These are phyloP conservation scores for Digitaria exilis DNA, from an alignment of 202 grass and related monocot species.

Conservation along the genomic window DNA sequence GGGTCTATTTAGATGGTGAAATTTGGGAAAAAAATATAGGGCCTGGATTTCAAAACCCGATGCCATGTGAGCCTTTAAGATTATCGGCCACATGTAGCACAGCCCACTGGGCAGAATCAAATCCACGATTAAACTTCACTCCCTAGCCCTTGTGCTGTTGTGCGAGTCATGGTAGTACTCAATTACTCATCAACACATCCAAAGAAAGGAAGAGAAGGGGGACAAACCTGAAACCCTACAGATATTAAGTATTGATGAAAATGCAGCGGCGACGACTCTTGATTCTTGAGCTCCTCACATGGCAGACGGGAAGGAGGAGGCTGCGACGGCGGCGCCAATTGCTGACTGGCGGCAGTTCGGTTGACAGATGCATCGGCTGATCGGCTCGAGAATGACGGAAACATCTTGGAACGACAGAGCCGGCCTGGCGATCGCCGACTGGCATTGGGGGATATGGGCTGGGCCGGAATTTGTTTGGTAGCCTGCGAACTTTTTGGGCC, in stretches of 20 bases:
- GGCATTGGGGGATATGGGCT: too few species aligned
- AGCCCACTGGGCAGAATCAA: too few species aligned
- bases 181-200: neutral
- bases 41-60: neutral
- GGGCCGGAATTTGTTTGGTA: too few species aligned
- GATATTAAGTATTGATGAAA: neutral
- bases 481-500: too few species aligned
- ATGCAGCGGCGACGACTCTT: neutral
- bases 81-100: neutral
- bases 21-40: too few species aligned
- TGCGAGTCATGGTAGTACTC: neutral
- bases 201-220: neutral
- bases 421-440: too few species aligned
- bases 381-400: neutral
- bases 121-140: neutral
- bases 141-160: neutral
- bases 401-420: too few species aligned
- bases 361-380: neutral
- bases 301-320: neutral
- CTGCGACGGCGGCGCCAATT: neutral
- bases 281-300: neutral
- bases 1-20: too few species aligned
- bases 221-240: neutral
- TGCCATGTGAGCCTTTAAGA: neutral
- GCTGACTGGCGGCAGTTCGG: neutral